These are phyloP conservation scores for Neurospora sp. DNA, from an alignment of 495 filamentous ascomycete genomes.

Conservation along the genomic window DNA sequence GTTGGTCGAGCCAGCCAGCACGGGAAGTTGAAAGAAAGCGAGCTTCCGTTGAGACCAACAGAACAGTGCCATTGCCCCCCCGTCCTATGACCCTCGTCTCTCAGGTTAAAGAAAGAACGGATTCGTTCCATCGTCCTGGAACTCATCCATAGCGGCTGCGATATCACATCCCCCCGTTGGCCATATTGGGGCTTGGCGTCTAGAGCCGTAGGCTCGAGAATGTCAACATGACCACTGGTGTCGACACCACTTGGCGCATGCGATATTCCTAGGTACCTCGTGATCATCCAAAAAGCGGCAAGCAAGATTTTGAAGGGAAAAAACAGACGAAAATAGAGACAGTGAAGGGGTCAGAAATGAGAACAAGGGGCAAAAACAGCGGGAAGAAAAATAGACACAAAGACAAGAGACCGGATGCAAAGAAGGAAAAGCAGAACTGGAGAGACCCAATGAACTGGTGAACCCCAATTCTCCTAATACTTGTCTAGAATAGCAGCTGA, in stretches of 20 bases:
- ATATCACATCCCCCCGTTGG: background rate
- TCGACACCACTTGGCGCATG: background rate
- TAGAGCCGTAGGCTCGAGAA: background rate
- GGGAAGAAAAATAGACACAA: no score
- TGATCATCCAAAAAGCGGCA: no score
- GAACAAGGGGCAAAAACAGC: no score
- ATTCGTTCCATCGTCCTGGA: no score
- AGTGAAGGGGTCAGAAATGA: no score
- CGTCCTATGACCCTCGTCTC: background rate
- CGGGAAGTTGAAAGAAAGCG: background rate
- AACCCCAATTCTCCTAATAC: no score
- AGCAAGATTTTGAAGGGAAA: no score
- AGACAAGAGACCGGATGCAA: no score
- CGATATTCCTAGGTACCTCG: background rate
- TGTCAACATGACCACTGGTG: background rate
- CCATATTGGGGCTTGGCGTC: background rate
- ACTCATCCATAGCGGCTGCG: background rate
- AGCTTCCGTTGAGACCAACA: background rate
- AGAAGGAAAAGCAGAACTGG: no score
- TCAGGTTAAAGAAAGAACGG: background rate
- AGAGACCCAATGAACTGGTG: no score
- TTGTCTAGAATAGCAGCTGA: no score
- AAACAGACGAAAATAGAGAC: no score
- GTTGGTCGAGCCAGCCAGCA: background rate
- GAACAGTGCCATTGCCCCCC: background rate